Base-by-base conservation (phyloP, 2,329 filamentous ascomycete species). In the Talaromyces sp. region DNA sequence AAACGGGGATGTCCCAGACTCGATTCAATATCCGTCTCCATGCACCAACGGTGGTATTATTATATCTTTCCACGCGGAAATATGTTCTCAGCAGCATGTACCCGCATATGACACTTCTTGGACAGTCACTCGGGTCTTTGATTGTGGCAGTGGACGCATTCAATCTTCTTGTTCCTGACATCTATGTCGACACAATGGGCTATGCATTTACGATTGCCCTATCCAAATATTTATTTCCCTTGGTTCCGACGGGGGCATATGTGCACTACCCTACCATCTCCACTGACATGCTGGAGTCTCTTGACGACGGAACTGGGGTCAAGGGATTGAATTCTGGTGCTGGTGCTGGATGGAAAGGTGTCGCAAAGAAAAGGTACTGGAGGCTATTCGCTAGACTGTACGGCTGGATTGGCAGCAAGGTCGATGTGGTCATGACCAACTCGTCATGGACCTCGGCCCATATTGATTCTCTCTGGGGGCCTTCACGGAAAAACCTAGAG, bases 221-320 rank as follows among this genome's bases (percentile, higher is more conserved):
- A 3, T 90, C 84, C 75, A 95, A 92, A 72, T 84, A 90, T 65
- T 81, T 98, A 27, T 98, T 98, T 72, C 89, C 85, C 0, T 75
- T 79, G 39, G 84, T 97, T 1, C 91, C 93, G 0, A 97, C 92
- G 0, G 92, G 86, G 53, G 93, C 95, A 58, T 99, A 99, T 72
- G 93, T 98, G 1, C 95, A 99, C 78, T 99, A 98, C 73, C 95
- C 95, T 0, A 98, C 93, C 60, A 99, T 99, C 59, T 97, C 93
- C 3, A 99, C 92, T 57, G 95, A 99, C 71, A 99, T 99, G 95
- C 85, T 99, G 4, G 84, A 86, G 25, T 93, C 91, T 19, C 85
- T 97, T 4, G 85, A 92, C 67, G 85, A 89, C 9, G 74, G 73
- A 36, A 84, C 81, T 55, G 89, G 87, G 15, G 74, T 73, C 60